Base-by-base conservation (phyloP, 1,284 basidiomycete genomes). In the Fistulinella staudtii region DNA sequence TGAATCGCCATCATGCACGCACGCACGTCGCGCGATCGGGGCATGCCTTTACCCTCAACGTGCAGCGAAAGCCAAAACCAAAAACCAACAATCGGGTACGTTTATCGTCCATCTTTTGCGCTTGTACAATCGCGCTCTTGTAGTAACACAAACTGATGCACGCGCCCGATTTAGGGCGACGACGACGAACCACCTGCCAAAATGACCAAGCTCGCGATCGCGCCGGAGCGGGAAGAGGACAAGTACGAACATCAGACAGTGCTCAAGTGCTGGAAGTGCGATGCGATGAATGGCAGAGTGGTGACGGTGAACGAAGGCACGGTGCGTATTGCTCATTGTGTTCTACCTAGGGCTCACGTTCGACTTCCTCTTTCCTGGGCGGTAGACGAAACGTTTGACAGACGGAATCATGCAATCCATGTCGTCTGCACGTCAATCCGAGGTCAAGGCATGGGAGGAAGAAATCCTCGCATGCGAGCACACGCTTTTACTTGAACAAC, bases 381-480 rank as follows among this genome's bases (percentile, higher is more conserved):
- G n/a, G n/a, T n/a, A 84, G 77, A 69, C 82, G 39, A 71, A 78
- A 44, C 60, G 70, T 0, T 71, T 93, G 9, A 71, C 83, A 4
- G 72, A 81, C n/a, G 82, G 79, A 0, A 75, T 96, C 45, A 85
- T 96, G 80, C 73, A 75, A 2, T 84, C 92, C 1, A 73, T 93
- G 55, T 92, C 92, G 0, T 95, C 93, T 0, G 86, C 91, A 0
- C 88, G 93, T 42, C 88, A 93, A 60, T 90, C 85, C 1, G 93
- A 98, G 61, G 90, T 99, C 46, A 89, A 97, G 66, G 90, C 94
- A 2, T 99, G 96, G 95, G 93, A 98, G 66, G 95, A 98, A 61
- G 95, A 98, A 61, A 86, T 97, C 24, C 60, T 75, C 0, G 68
- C 89, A 3, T 99, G 95, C 71, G 83, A 91, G 59, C 95, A 99